Evolutionary conservation across 495 filamentous ascomycete species (phyloP).

Genomic region (Penicillium cataractarum): DNA sequence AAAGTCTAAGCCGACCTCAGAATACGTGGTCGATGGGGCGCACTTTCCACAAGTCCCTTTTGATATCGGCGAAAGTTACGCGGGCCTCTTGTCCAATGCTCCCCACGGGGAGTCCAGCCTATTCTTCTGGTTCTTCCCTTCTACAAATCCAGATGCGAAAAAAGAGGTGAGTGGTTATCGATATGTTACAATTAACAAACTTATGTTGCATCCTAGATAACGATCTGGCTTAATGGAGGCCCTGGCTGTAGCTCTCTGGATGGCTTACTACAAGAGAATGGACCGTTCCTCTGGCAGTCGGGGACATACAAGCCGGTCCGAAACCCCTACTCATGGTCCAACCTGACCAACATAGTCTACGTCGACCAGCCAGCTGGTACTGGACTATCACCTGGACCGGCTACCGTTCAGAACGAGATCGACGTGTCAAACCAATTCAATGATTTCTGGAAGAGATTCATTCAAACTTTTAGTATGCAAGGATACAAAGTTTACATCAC

Average conservation of each 20-base stretch:
- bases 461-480: slow-evolving; percentile 67
- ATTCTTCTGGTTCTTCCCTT: slow-evolving; percentile 82
- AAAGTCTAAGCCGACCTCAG: slow-evolving; percentile 22
- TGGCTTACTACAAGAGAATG: slow-evolving; percentile 75
- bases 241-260: slow-evolving; percentile 70
- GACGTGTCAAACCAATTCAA: slow-evolving; percentile 71
- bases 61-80: slow-evolving; percentile 76
- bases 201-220: slow-evolving; percentile 56
- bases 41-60: slow-evolving; percentile 73
- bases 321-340: slow-evolving; percentile 72
- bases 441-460: slow-evolving; percentile 71
- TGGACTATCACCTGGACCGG: slow-evolving; percentile 66
- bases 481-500: slow-evolving; percentile 68
- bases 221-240: slow-evolving; percentile 74
- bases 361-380: slow-evolving; percentile 80
- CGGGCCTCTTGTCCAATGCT: slow-evolving; percentile 73
- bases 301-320: slow-evolving; percentile 64
- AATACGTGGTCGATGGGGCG: slow-evolving; percentile 68
- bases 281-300: slow-evolving; percentile 74
- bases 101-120: slow-evolving; percentile 53
- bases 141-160: slow-evolving; percentile 52
- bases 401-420: slow-evolving; percentile 63
- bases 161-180: slow-evolving; percentile 60
- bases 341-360: slow-evolving; percentile 76
- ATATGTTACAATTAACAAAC: background rate